A percentile compares a stretch with the other conserved stretches of the same genome.
phyloP scores from a whole-genome alignment of 345 rosid genomes.

The Brassica rapa region DNA sequence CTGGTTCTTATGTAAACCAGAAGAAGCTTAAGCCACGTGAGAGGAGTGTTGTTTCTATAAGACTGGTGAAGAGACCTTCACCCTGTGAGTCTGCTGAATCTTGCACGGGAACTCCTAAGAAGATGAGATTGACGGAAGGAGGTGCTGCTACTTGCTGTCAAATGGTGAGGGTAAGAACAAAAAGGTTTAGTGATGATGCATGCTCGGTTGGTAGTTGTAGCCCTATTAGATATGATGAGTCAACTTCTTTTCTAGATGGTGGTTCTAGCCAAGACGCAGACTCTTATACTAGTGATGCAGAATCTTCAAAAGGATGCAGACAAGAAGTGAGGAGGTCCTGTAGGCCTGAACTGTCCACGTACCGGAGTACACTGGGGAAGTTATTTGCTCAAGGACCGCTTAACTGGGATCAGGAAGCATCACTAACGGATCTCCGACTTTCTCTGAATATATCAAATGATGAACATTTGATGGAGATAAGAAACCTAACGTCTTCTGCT shows the following conservation, averaged over 20 bases:
- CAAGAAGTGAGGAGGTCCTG: slow-evolving; percentile 49
- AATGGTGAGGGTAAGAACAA: slow-evolving; percentile 49
- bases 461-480: slow-evolving; percentile 75
- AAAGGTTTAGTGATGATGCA: slow-evolving; percentile 33
- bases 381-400: slow-evolving; percentile 69
- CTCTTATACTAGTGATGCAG: slow-evolving; percentile 50
- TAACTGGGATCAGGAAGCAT: slow-evolving; percentile 78
- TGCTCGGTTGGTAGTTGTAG: slow-evolving; percentile 80
- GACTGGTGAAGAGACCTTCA: slow-evolving; percentile 47
- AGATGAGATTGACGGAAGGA: slow-evolving; percentile 34
- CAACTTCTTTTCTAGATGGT: slow-evolving; percentile 34
- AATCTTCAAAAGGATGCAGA: slow-evolving; percentile 37
- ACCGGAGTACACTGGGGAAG: slow-evolving; percentile 51
- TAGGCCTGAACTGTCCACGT: slow-evolving; percentile 64
- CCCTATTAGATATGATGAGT: slow-evolving; percentile 36
- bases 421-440: slow-evolving; percentile 72
- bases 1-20: slow-evolving; percentile 29
- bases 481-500: slow-evolving; percentile 58
- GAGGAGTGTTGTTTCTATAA: slow-evolving; percentile 36
- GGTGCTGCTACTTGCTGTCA: slow-evolving; percentile 1
- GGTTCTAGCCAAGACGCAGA: slow-evolving; percentile 37
- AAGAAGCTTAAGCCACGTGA: slow-evolving; percentile 38
- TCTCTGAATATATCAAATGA: slow-evolving; percentile 70
- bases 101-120: slow-evolving; percentile 39
- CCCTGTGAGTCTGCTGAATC: slow-evolving; percentile 45